Base-by-base conservation (phyloP, 345 rosid genomes). In the Boechera divaricarpa region DNA sequence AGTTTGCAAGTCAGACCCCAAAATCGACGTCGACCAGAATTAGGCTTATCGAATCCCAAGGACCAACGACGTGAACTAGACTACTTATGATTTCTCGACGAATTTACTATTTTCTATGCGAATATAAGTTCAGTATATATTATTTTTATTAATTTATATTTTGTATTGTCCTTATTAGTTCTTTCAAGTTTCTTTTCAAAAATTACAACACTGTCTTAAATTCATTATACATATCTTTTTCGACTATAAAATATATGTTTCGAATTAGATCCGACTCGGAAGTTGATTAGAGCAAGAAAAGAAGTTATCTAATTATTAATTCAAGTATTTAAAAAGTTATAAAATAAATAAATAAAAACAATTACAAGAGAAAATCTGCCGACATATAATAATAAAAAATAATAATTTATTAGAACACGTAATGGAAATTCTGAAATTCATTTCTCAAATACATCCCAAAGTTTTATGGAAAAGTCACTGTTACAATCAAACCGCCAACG, bases 401-500 rank as follows among this genome's bases (percentile, higher is more conserved):
- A 67, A 35, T 21, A 75, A 36, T 55, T 44, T 11, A 7, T 18
- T 41, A 3, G 1, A 1, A 5, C 35, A 18, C 10, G 16, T 31
- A 45, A 57, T 58, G 74, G 53, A 68, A 7, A 58, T 11, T 39
- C 73, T 48, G 24, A 21, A 21, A 21, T 21, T 21, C 24, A 21
- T 21, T 21, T 21, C 24, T 21, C 24, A 21, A 21, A 21, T 21
- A 75, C 73, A 75, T 38, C 33, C 42, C 73, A 75, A 21, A 38
- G 35, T 75, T 68, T 28, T 24, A 67, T 49, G 53, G 79, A 51
- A 67, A 12, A 67, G 29, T 49, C 12, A 67, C 45, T 16, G 51
- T 68, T 51, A 1, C 62, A n/a, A 69, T 69, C 28, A 76, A 72
- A 56, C 72, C 31, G 53, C 48, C 63, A 64, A 73, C 45, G 41